Conservation (phyloP, 441 rosid genomes). For the Syzygium malaccense region DNA sequence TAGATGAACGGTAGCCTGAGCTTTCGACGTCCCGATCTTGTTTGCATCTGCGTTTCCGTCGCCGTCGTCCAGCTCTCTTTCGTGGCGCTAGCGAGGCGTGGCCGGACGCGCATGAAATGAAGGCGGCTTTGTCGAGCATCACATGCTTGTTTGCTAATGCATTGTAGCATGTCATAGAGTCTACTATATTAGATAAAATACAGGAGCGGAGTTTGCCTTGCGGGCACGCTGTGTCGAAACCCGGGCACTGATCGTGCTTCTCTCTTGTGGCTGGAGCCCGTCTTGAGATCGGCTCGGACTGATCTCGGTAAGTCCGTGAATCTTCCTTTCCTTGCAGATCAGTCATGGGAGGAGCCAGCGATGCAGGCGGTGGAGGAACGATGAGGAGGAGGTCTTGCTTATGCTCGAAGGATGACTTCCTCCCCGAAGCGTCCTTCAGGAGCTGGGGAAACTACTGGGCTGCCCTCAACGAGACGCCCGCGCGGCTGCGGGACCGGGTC, state of each 20-base stretch:
- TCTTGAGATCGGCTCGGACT: neutral
- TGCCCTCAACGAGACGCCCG: constrained; percentile 57
- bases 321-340: neutral
- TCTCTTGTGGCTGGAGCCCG: neutral
- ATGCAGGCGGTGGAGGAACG: constrained; percentile 13
- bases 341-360: neutral
- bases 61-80: neutral
- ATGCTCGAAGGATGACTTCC: constrained; percentile 65
- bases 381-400: constrained; percentile 47
- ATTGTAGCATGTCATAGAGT: neutral
- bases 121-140: neutral
- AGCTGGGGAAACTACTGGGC: constrained; percentile 43
- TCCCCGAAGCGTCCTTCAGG: constrained; percentile 77
- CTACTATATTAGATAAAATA: neutral
- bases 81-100: neutral
- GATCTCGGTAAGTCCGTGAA: neutral
- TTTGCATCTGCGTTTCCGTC: neutral
- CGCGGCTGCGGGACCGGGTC: constrained; percentile 48
- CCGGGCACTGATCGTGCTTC: neutral
- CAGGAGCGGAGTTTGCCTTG: neutral
- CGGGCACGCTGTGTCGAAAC: neutral
- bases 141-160: neutral
- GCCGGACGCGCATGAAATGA: neutral
- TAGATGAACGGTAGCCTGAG: neutral
- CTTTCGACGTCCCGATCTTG: neutral